Conservation (phyloP, 148 eudicot species). For the Camellia granthamiana region DNA sequence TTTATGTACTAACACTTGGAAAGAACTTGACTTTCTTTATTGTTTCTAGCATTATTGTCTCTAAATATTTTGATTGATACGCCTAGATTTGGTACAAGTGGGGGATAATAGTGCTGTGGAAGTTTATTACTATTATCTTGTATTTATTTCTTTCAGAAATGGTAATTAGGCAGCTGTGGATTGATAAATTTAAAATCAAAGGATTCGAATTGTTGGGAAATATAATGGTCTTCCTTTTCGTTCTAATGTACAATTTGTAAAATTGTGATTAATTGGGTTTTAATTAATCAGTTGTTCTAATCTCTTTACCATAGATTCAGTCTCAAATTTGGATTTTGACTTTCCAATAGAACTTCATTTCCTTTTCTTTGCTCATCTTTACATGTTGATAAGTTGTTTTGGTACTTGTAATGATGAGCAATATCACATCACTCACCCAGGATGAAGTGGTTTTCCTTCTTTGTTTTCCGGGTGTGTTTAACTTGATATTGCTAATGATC, state of each 20-base stretch:
- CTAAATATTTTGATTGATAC: neutral
- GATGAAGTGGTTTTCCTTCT: neutral
- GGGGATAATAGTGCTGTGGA: neutral
- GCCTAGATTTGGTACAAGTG: neutral
- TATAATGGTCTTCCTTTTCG: neutral
- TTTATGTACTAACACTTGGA: neutral
- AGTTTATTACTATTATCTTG: neutral
- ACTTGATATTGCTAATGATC: neutral
- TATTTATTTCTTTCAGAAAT: neutral
- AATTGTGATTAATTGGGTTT: neutral
- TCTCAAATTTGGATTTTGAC: neutral
- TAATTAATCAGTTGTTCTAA: neutral
- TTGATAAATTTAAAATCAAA: neutral
- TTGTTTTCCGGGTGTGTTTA: neutral
- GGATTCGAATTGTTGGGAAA: neutral
- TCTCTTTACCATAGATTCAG: neutral
- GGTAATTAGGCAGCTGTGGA: neutral
- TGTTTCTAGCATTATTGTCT: neutral
- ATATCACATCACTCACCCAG: neutral
- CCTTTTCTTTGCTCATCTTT: neutral
- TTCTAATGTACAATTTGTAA: neutral
- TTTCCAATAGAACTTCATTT: neutral
- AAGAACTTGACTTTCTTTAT: neutral
- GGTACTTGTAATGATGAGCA: neutral
- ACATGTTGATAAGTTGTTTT: neutral